Evolutionary conservation across 2,329 filamentous ascomycete genomes (phyloP).

Genomic region (Raffaelea arxii): DNA sequence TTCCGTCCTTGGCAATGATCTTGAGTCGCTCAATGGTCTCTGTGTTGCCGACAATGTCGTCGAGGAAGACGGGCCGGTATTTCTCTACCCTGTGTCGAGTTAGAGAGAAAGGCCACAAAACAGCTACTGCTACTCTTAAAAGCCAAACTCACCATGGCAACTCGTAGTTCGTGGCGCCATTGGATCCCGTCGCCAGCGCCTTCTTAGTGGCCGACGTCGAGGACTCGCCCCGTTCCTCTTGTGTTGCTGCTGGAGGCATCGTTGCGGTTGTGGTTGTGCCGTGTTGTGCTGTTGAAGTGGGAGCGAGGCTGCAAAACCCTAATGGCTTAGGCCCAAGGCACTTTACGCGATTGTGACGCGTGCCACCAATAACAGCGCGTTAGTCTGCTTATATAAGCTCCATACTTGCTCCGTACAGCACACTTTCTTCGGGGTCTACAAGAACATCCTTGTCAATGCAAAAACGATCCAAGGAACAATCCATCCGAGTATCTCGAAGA

Average conservation of each 20-base stretch:
- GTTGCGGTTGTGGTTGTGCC: neutral
- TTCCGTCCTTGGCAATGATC: constrained; percentile 96
- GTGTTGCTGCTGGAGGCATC: constrained; percentile 24
- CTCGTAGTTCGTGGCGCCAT: constrained; percentile 54
- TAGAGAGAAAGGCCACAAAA: neutral
- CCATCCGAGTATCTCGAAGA: too few species aligned
- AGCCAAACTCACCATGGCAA: constrained; percentile 57
- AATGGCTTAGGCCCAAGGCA: too few species aligned
- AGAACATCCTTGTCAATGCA: too few species aligned
- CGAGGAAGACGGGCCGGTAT: constrained; percentile 87
- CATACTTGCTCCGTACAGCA: too few species aligned
- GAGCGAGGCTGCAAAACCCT: too few species aligned
- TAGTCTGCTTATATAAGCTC: too few species aligned
- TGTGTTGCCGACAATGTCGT: constrained; percentile 95
- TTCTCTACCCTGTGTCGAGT: constrained; percentile 75
- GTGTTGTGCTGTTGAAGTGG: neutral
- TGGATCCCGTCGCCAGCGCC: constrained; percentile 38
- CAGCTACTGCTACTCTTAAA: too few species aligned
- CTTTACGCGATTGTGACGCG: constrained; percentile 4
- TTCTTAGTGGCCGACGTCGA: constrained; percentile 49
- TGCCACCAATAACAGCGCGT: too few species aligned
- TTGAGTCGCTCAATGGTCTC: constrained; percentile 96
- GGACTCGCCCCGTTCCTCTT: constrained; percentile 48
- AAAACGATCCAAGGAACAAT: too few species aligned
- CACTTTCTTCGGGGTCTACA: too few species aligned